Base-by-base conservation (phyloP, 2,329 filamentous ascomycete species). In the Mariannaea sp. region DNA sequence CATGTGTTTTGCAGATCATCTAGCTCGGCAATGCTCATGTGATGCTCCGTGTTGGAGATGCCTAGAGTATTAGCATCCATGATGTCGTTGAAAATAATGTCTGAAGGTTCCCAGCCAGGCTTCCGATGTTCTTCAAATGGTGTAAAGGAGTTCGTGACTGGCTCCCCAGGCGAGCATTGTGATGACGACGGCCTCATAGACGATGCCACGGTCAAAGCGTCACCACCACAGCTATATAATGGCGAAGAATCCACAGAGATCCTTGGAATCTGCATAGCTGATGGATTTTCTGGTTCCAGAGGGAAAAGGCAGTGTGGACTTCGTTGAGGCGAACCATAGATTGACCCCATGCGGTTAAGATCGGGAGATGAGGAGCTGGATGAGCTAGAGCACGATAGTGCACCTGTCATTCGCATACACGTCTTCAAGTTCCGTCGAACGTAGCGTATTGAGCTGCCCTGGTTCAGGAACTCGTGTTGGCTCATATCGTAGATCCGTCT, bases 341-440 rank as follows among this genome's bases (percentile, higher is more conserved):
- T 41, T 17, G 60, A 62, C 10, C 52, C 53, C 46, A 63, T 49
- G 12, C 38, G 51, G 49, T 41, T 56, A 42, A 54, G 53, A 16
- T 53, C 54, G 3, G 55, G 54, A 22, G 59, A 59, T n/a, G 65
- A 26, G 7, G 59, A 27, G 3, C 59, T 58, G 2, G 65, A 49
- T 4, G 57, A 61, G 54, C 56, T 55, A 3, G 67, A 57, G 16
- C 48, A 50, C 10, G 42, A 49, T 8, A 56, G 45, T 3, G 49
- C 45, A 6, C 57, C 60, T 30, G 65, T 64, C 16, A 60, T 55
- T 12, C 61, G 61, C 10, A 64, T 46, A 20, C 64, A 65, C 1
- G 57, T 56, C 55, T 68, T 71, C 17, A 71, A 55, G 19, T 66
- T 65, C 58, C 67, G 72, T 12, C 63, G 61, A 2, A 68, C 57